Base-by-base conservation (phyloP, 306 rosid species). In the Trichosanthes cucumerina region DNA sequence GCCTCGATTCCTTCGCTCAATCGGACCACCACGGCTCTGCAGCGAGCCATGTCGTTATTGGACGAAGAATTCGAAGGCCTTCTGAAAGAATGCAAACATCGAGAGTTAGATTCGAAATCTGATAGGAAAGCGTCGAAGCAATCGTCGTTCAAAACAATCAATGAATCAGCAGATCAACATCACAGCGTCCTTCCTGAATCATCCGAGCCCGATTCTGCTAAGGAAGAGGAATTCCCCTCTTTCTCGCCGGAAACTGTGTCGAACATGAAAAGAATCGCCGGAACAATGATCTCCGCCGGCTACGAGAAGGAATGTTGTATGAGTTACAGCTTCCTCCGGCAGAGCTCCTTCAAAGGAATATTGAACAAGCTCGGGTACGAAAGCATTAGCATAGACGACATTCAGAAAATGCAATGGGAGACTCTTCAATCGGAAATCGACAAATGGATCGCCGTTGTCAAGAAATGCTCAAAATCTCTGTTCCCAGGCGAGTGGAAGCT, bases 341-440 rank as follows among this genome's bases (percentile, higher is more conserved):
- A 88, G 31, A 84, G 3, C 34, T 84, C 92, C 1, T 93, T 93
- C 81, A 85, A 81, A 79, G 46, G 59, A 1, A 80, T 62, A 0
- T 31, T 93, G 24, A 82, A 71, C 43, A 77, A 81, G 16, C 64
- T 90, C 1, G 93, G 97, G 3, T 83, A 84, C 44, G 81, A 71
- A 4, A 79, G 11, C 21, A 28, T 82, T 19, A 82, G 82, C 85
- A 86, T 86, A 70, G 97, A 91, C 31, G 98, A 91, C 10, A 63
- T 93, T 6, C 90, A 85, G 43, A 83, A 54, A 80, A 91, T 86
- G 96, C 80, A 82, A 10, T 93, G 97, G 97, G 98, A 87, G 38
- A 73, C 83, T 0, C 56, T 93, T 11, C 92, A 87, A 79, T 80
- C 83, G 23, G 89, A 91, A 73, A 90, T 93, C 38, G 74, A 78